phyloP scores from a whole-genome alignment of 2,329 filamentous ascomycete species.

The Aspergillus glaucus region DNA sequence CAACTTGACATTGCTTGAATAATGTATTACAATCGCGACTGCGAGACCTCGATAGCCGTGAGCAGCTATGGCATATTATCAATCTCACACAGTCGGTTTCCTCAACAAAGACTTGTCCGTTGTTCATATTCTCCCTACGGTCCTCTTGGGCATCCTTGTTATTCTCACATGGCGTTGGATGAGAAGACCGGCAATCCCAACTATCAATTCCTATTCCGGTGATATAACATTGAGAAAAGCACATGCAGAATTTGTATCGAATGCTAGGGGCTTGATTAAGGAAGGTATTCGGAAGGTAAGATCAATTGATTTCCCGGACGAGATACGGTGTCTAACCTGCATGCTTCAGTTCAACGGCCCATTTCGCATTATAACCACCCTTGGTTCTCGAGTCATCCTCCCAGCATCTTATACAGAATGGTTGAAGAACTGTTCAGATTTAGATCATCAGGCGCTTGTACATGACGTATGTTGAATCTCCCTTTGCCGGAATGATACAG shows the following conservation, averaged over 20 bases:
- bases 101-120: neutral
- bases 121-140: neutral
- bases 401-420: slow-evolving; percentile 1
- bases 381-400: slow-evolving; percentile 3
- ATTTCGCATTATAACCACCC: slow-evolving; percentile 4
- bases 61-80: neutral
- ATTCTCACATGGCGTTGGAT: neutral
- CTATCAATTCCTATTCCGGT: slow-evolving; percentile 2
- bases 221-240: slow-evolving; percentile 1
- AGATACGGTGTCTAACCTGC: neutral
- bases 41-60: too few species aligned
- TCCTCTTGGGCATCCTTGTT: neutral
- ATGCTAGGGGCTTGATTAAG: neutral
- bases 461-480: neutral
- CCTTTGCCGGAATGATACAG: neutral
- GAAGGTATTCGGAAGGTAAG: neutral
- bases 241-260: neutral
- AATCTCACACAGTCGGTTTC: neutral
- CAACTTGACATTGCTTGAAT: too few species aligned
- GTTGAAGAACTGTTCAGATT: slow-evolving; percentile 1
- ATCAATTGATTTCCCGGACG: neutral
- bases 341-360: slow-evolving; percentile 1
- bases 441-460: slow-evolving; percentile 3
- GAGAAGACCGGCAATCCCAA: neutral
- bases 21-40: too few species aligned